These are phyloP conservation scores for Globisporangium iwayamae DNA, from an alignment of 352 stramenopile genomes.

Conservation along the genomic window DNA sequence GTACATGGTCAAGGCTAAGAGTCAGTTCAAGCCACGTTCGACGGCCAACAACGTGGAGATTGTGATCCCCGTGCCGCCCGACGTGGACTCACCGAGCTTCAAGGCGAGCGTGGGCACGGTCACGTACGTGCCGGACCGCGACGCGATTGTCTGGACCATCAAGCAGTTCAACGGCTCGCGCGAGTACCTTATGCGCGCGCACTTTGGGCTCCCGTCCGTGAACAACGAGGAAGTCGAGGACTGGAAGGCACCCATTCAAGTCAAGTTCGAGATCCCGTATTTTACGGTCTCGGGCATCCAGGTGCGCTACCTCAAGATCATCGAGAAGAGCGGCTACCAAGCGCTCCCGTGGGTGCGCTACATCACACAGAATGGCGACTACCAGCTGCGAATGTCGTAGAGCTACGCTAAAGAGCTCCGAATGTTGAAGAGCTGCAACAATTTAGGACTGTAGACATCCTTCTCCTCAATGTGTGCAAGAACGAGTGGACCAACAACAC, in stretches of 20 bases:
- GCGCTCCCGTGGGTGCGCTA: slow-evolving; percentile 99
- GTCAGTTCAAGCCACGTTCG: slow-evolving; percentile 97
- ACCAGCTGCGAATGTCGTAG: slow-evolving; percentile 98
- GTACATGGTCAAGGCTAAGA: slow-evolving; percentile 99
- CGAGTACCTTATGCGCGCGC: slow-evolving; percentile 99
- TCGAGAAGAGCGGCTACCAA: slow-evolving; percentile 99
- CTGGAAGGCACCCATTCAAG: slow-evolving; percentile 90
- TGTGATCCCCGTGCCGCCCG: slow-evolving; percentile 97
- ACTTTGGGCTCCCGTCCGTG: slow-evolving; percentile 98
- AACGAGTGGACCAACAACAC: neutral
- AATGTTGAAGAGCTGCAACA: too few species aligned
- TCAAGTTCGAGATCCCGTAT: slow-evolving; percentile 98
- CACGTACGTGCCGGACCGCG: slow-evolving; percentile 97
- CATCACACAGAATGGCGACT: slow-evolving; percentile 99
- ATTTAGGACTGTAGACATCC: slow-evolving; percentile 1
- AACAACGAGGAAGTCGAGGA: slow-evolving; percentile 83
- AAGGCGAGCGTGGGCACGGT: slow-evolving; percentile 97
- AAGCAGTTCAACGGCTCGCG: slow-evolving; percentile 98
- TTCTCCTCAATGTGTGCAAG: neutral
- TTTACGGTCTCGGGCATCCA: slow-evolving; percentile 97
- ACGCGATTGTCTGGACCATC: slow-evolving; percentile 99
- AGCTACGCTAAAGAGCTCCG: neutral
- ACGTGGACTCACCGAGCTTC: slow-evolving; percentile 99
- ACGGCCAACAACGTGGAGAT: slow-evolving; percentile 99
- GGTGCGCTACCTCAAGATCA: slow-evolving; percentile 99